Conservation (phyloP, 208 protist species). For the Dictyostelium gargantuum region DNA sequence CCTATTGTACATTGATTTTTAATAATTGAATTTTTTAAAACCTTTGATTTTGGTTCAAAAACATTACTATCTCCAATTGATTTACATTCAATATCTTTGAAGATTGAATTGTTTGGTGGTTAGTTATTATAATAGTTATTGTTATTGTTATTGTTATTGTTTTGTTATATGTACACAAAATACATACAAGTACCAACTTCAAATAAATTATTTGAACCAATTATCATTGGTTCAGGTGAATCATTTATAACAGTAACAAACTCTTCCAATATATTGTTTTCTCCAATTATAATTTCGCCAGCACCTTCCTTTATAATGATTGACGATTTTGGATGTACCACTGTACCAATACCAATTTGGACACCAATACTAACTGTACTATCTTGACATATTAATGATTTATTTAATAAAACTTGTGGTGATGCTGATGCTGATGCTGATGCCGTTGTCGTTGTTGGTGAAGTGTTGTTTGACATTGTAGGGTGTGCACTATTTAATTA, state of each 20-base stretch:
- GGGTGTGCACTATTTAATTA: too few species aligned
- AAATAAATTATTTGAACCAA: constrained; percentile 43
- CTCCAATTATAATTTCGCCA: background rate
- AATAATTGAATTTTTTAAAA: background rate
- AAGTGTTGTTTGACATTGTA: background rate
- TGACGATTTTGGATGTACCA: constrained; percentile 18
- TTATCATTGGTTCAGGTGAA: constrained; percentile 5
- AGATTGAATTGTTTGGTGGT: too few species aligned
- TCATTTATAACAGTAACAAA: constrained; percentile 21
- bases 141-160: background rate
- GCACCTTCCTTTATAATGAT: constrained; percentile 6
- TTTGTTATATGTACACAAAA: background rate
- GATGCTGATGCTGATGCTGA: background rate
- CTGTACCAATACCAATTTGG: constrained; percentile 3
- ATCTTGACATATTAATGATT: constrained; percentile 44
- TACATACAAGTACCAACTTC: constrained; percentile 30
- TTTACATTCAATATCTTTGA: constrained; percentile 57
- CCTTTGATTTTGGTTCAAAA: constrained; percentile 23
- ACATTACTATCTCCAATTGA: constrained; percentile 52
- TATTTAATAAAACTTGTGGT: background rate
- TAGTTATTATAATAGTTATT: background rate
- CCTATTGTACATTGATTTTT: constrained; percentile 1
- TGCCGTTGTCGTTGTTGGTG: background rate
- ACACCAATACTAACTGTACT: constrained; percentile 2
- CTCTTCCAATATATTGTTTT: constrained; percentile 50